phyloP scores from a whole-genome alignment of 305 asterid species.

The Solanum hybrid region DNA sequence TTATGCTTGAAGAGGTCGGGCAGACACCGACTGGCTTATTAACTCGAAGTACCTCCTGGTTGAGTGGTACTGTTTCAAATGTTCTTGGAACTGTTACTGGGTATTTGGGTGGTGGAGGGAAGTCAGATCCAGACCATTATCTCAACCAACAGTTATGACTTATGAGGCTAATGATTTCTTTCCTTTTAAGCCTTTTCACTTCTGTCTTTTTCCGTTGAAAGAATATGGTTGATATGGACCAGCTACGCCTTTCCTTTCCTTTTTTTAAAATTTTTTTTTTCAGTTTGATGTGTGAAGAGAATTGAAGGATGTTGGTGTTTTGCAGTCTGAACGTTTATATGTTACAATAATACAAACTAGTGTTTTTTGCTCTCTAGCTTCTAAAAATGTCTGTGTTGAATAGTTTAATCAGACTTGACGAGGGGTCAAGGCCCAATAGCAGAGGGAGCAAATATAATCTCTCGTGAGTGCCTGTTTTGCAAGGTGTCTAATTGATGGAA shows the following conservation, averaged over 20 bases:
- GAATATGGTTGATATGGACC: neutral
- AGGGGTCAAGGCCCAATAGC: neutral
- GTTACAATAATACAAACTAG: neutral
- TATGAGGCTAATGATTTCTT: neutral
- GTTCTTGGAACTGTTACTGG: constrained; percentile 46
- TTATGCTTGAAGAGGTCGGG: constrained; percentile 22
- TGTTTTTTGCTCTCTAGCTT: neutral
- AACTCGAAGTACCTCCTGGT: constrained; percentile 79
- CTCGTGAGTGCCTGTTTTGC: neutral
- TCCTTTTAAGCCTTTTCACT: neutral
- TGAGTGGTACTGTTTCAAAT: constrained; percentile 42
- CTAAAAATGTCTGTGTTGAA: neutral
- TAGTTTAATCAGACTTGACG: neutral
- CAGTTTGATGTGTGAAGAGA: neutral
- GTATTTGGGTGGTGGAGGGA: constrained; percentile 44
- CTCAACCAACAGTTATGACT: constrained; percentile 60
- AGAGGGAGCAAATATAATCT: neutral
- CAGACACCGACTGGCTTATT: constrained; percentile 30
- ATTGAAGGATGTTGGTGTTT: neutral
- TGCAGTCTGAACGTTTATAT: neutral
- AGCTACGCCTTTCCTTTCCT: neutral
- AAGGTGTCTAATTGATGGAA: neutral
- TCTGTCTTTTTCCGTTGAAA: neutral
- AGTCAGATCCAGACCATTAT: constrained; percentile 40
- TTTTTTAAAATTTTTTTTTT: too few relatives aligned